Conservation (phyloP, 305 asterid genomes). For the Fraxinus baroniana region DNA sequence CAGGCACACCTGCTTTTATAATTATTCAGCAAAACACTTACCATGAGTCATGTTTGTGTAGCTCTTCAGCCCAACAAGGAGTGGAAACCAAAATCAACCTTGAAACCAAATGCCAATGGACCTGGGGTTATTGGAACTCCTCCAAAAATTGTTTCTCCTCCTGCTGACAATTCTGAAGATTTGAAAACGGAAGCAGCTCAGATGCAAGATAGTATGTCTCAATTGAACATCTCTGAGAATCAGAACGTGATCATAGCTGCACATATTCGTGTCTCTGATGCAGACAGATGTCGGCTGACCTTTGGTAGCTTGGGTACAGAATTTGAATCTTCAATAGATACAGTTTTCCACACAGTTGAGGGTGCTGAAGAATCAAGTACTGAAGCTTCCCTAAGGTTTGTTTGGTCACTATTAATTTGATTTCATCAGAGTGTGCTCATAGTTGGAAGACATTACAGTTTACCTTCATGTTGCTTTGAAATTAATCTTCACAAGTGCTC, state of each 20-base stretch:
- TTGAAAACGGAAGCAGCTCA: slow-evolving; percentile 48
- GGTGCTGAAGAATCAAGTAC: slow-evolving; percentile 45
- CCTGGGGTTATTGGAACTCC: slow-evolving; percentile 62
- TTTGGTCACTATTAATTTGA: slow-evolving; percentile 15
- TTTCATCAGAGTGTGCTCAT: background rate
- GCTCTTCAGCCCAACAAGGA: slow-evolving; percentile 79
- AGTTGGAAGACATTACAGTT: background rate
- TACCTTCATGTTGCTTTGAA: background rate
- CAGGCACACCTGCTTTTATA: background rate
- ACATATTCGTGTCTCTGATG: slow-evolving; percentile 86
- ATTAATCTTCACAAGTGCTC: background rate
- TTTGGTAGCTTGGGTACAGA: slow-evolving; percentile 86
- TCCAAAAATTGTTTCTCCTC: slow-evolving; percentile 51
- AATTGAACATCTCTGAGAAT: slow-evolving; percentile 52
- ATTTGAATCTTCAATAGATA: slow-evolving; percentile 39
- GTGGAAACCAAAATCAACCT: slow-evolving; percentile 91
- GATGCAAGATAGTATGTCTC: slow-evolving; percentile 54
- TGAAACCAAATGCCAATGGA: slow-evolving; percentile 48
- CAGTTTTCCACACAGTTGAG: slow-evolving; percentile 32
- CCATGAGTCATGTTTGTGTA: slow-evolving; percentile 36
- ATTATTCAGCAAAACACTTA: slow-evolving; percentile 20
- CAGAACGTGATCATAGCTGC: slow-evolving; percentile 90
- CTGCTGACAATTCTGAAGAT: slow-evolving; percentile 37
- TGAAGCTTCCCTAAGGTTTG: slow-evolving; percentile 66
- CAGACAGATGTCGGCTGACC: slow-evolving; percentile 73